phyloP scores from a whole-genome alignment of 2,329 filamentous ascomycete species.

The Alternaria arborescens region DNA sequence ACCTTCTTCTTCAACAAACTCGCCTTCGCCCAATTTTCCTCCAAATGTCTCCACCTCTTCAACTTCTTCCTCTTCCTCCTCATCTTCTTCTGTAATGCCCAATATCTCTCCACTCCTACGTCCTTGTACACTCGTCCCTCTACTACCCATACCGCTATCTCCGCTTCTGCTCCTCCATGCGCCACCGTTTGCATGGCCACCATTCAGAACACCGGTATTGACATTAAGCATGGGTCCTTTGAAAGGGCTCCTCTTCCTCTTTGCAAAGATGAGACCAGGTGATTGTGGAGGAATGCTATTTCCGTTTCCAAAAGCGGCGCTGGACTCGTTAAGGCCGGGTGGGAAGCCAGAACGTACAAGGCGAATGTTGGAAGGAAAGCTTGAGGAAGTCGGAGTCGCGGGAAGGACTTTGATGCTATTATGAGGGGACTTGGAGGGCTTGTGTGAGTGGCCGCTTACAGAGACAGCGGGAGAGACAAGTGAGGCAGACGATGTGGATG shows the following conservation, averaged over 20 bases:
- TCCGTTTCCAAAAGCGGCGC: slow-evolving; percentile 60
- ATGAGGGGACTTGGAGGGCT: slow-evolving; percentile 80
- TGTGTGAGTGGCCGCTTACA: slow-evolving; percentile 65
- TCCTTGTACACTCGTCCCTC: slow-evolving; percentile 68
- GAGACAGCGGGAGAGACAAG: slow-evolving; percentile 59
- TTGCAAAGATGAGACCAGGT: slow-evolving; percentile 77
- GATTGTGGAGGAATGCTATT: slow-evolving; percentile 57
- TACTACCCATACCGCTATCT: slow-evolving; percentile 24
- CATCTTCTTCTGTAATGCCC: slow-evolving; percentile 60
- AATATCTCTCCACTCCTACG: slow-evolving; percentile 77
- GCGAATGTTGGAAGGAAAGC: slow-evolving; percentile 86
- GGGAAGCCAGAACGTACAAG: slow-evolving; percentile 70
- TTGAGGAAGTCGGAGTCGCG: slow-evolving; percentile 75
- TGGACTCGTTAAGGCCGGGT: slow-evolving; percentile 34
- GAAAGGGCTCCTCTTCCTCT: slow-evolving; percentile 81
- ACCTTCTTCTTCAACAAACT: slow-evolving; percentile 42
- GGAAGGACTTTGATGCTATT: slow-evolving; percentile 93
- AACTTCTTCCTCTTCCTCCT: slow-evolving; percentile 56
- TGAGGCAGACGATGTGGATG: slow-evolving; percentile 83
- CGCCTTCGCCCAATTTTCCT: slow-evolving; percentile 54
- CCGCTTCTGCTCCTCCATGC: slow-evolving; percentile 13
- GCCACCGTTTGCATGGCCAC: neutral
- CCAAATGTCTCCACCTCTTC: slow-evolving; percentile 69
- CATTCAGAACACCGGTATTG: slow-evolving; percentile 43
- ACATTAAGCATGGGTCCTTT: slow-evolving; percentile 74